Evolutionary conservation across 352 stramenopile genomes (phyloP), one percentile per base, ranked within the genome.

Genomic region (Globisporangium paroecandrum): DNA sequence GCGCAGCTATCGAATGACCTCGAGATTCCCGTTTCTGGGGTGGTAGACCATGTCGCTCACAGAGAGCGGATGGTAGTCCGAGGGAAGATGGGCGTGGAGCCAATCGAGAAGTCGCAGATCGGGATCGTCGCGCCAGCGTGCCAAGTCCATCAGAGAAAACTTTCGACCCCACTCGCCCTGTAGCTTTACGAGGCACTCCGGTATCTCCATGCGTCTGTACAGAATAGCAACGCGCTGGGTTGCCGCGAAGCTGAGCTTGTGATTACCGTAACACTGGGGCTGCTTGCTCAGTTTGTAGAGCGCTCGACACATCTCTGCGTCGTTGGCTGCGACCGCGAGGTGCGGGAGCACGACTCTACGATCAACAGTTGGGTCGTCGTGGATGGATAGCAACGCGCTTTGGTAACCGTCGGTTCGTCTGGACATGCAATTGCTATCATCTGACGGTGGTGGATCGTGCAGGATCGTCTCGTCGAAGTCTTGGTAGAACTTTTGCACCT

Each of bases 311-410:
- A 64, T 64, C 15, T 32, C 41, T 25, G 59, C 24, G 43, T 64
- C 59, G 59, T 46, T 64, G 18, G 41, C 41, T 8, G 27, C 24
- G 59, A 64, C 56, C 25, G 59, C 59, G 6, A 64, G 59, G 59
- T 64, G 59, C 24, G 43, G 59, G 4, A 64, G 24, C 25, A 64
- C 12, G 8, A 41, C 25, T 20, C 13, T 15, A 34, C 57, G 36
- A 53, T 20, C 2, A 15, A 3, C 1, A 56, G 8, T 56, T 34
- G 7, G 3, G 29, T 8, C 29, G 29, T 34, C 29, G 29, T 34
- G 29, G 29, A 34, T 34, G 29, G 29, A 34, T 34, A 34, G 29
- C 29, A 8, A 34, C 29, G 7, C 29, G 29, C 29, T 34, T 34
- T 34, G 29, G 29, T 8, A 34, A 34, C 25, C 3, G 29, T 34